phyloP scores from a whole-genome alignment of 1,284 basidiomycete genomes.

The Inonotus hispidus region DNA sequence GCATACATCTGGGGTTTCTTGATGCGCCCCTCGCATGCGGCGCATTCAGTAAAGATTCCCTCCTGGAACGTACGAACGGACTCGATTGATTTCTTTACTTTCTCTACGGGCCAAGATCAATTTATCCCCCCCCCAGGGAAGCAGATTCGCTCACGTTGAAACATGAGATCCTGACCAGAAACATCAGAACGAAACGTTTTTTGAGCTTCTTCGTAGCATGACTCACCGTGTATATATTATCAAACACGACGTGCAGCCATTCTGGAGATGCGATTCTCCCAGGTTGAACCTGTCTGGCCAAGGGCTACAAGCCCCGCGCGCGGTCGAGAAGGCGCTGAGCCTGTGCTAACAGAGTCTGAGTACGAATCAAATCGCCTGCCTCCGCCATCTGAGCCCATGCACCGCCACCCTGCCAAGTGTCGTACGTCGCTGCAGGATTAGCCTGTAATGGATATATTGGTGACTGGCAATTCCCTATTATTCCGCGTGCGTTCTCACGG shows the following conservation, averaged over 20 bases:
- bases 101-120: slow-evolving; percentile 3
- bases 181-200: background rate
- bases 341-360: slow-evolving; percentile 11
- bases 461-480: too few species aligned
- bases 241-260: slow-evolving; percentile 17
- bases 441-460: slow-evolving; percentile 3
- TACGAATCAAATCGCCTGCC: slow-evolving; percentile 7
- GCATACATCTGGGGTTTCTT: slow-evolving; percentile 1
- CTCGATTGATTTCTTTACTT: slow-evolving; percentile 12
- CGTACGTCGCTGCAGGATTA: slow-evolving; percentile 7
- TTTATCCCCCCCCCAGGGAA: background rate
- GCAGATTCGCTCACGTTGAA: slow-evolving; percentile 13
- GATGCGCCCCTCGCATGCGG: background rate
- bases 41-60: slow-evolving; percentile 5
- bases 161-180: slow-evolving; percentile 12
- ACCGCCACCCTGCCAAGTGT: slow-evolving; percentile 9
- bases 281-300: slow-evolving; percentile 1
- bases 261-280: slow-evolving; percentile 11
- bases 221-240: slow-evolving; percentile 17
- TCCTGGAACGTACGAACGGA: slow-evolving; percentile 1
- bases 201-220: background rate
- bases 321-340: slow-evolving; percentile 9
- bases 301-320: slow-evolving; percentile 7
- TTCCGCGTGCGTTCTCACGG: too few species aligned
- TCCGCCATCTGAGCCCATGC: slow-evolving; percentile 15